Percentiles rank a stretch among this genome's conserved stretches.
Evolutionary conservation across 2,329 filamentous ascomycete genomes (phyloP).

Genomic region (Fusarium nanum): DNA sequence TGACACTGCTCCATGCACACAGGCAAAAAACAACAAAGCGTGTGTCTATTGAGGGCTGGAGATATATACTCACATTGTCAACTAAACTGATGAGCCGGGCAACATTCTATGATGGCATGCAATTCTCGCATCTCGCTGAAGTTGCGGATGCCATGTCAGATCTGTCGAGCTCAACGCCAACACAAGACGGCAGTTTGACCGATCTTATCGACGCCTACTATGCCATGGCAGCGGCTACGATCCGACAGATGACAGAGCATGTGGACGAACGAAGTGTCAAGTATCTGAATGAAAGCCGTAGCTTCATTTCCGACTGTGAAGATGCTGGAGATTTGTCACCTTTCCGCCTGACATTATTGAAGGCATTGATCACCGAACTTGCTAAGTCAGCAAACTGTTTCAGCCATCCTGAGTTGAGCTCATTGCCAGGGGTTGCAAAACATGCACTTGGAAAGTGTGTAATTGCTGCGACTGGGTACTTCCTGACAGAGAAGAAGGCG

Average conservation of each 20-base stretch:
- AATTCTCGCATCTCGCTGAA: constrained; percentile 53
- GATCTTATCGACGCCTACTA: constrained; percentile 52
- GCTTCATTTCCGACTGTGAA: constrained; percentile 45
- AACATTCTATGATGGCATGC: constrained; percentile 62
- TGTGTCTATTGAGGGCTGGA: constrained; percentile 49
- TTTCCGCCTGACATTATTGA: constrained; percentile 53
- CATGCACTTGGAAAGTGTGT: constrained; percentile 47
- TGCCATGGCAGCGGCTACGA: constrained; percentile 48
- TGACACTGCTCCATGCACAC: constrained; percentile 50
- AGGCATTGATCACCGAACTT: constrained; percentile 49
- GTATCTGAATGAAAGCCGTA: constrained; percentile 52
- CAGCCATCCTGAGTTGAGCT: constrained; percentile 40
- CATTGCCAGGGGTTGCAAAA: constrained; percentile 44
- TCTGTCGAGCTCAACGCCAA: constrained; percentile 42
- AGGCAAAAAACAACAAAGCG: constrained; percentile 45
- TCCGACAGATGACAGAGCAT: constrained; percentile 59
- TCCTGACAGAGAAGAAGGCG: constrained; percentile 49
- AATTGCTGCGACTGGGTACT: constrained; percentile 42
- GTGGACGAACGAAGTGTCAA: constrained; percentile 56
- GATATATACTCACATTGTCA: constrained; percentile 57
- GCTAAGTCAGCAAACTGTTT: constrained; percentile 45
- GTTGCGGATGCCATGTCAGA: constrained; percentile 51
- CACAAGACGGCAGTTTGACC: constrained; percentile 43
- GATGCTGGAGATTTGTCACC: constrained; percentile 44
- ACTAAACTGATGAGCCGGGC: constrained; percentile 63